phyloP scores from a whole-genome alignment of 345 rosid genomes.

The Ricinus communis region DNA sequence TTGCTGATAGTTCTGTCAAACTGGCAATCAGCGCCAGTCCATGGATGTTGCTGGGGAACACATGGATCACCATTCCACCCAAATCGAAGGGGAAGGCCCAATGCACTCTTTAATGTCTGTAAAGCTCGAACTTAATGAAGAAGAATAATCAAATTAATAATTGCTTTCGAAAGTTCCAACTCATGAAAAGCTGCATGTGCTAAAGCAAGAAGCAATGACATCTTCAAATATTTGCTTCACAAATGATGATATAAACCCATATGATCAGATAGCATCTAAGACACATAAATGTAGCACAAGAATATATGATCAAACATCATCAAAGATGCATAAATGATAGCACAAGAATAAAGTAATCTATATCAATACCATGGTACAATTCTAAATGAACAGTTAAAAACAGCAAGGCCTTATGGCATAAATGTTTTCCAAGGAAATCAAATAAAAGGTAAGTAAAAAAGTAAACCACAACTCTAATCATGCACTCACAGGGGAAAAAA shows the following conservation, averaged over 20 bases:
- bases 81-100: constrained; percentile 84
- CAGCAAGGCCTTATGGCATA: background rate
- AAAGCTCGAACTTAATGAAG: constrained; percentile 62
- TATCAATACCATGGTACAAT: background rate
- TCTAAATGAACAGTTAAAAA: background rate
- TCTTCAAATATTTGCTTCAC: background rate
- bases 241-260: background rate
- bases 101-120: constrained; percentile 61
- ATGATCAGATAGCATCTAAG: background rate
- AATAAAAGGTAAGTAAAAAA: background rate
- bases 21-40: constrained; percentile 93
- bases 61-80: constrained; percentile 99
- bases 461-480: background rate
- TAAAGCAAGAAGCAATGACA: background rate
- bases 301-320: background rate
- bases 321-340: background rate
- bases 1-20: constrained; percentile 56
- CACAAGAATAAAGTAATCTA: background rate
- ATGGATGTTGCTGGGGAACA: constrained; percentile 98
- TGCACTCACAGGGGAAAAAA: too few relatives aligned
- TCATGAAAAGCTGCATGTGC: constrained; percentile 7
- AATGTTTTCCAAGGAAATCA: background rate
- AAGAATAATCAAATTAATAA: constrained; percentile 28
- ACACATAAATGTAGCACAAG: background rate
- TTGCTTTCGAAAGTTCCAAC: constrained; percentile 3